These are phyloP conservation scores for Parathielavia hyrcaniae DNA, from an alignment of 495 filamentous ascomycete genomes.

Conservation along the genomic window DNA sequence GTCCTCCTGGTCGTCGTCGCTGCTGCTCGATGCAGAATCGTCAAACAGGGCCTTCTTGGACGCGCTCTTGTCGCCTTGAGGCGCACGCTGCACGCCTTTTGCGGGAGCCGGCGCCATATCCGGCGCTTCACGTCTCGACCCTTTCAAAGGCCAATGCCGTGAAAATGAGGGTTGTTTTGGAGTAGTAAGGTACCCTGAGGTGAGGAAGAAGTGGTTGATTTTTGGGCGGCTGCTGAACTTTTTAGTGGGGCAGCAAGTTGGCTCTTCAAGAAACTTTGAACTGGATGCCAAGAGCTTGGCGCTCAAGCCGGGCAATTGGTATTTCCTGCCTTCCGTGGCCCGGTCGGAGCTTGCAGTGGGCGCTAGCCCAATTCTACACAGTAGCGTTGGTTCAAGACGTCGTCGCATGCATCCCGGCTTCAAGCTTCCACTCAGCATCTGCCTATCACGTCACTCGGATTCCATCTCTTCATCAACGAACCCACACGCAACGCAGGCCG, in stretches of 20 bases:
- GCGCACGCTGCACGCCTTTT: conserved; percentile 16
- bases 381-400: conserved; percentile 10
- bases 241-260: conserved; percentile 24
- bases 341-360: conserved; percentile 10
- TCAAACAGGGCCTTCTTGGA: conserved; percentile 30
- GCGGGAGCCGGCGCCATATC: conserved; percentile 19
- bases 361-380: conserved; percentile 4
- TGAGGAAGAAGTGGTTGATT: not conserved
- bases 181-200: not conserved
- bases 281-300: not conserved
- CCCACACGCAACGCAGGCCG: conserved; percentile 7
- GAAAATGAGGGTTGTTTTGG: not conserved
- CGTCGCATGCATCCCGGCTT: conserved; percentile 25
- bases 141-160: not conserved
- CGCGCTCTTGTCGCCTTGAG: conserved; percentile 5
- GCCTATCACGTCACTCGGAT: conserved; percentile 33
- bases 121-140: not conserved
- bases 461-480: conserved; percentile 13
- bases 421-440: conserved; percentile 9
- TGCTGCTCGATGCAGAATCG: conserved; percentile 38
- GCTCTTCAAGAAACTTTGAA: conserved; percentile 1
- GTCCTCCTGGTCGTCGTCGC: conserved; percentile 50
- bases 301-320: not conserved
- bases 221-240: conserved; percentile 21
- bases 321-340: conserved; percentile 10